Percentiles rank a stretch among this genome's conserved stretches.
phyloP scores from a whole-genome alignment of 805 yeast species.

The Hanseniaspora singularis region DNA sequence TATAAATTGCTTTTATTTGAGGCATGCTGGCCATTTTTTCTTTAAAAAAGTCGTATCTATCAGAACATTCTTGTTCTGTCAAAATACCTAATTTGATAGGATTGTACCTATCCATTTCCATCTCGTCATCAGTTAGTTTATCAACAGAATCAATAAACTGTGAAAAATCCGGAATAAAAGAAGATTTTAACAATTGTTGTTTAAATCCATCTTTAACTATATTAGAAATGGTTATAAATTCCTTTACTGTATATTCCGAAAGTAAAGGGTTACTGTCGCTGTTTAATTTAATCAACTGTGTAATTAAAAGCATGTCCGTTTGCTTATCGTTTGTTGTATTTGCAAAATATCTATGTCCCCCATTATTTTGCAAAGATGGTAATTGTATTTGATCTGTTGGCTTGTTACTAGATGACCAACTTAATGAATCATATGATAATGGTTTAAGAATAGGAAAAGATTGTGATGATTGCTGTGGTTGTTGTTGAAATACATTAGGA shows the following conservation, averaged over 20 bases:
- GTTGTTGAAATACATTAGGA: no score
- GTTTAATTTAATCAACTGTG: no score
- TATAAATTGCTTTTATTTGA: conserved; percentile 41
- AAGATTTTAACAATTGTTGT: background rate
- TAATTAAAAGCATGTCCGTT: no score
- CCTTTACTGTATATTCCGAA: conserved; percentile 20
- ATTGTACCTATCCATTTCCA: conserved; percentile 29
- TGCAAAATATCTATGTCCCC: no score
- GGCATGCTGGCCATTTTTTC: conserved; percentile 35
- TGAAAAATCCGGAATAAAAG: background rate
- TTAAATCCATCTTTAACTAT: conserved; percentile 15
- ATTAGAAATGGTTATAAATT: conserved; percentile 23
- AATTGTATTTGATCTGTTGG: no score
- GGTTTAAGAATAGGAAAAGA: no score
- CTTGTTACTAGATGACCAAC: no score
- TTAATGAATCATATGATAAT: no score
- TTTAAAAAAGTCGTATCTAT: conserved; percentile 41
- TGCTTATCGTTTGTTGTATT: no score
- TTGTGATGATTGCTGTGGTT: no score
- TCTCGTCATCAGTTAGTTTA: conserved; percentile 3
- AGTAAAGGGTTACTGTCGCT: no score
- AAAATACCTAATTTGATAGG: conserved; percentile 48
- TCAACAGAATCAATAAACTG: background rate
- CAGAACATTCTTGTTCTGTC: conserved; percentile 45
- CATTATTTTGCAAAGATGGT: no score